These are phyloP conservation scores for Neoboletus magnificus DNA, from an alignment of 768 basidiomycete species.

Conservation along the genomic window DNA sequence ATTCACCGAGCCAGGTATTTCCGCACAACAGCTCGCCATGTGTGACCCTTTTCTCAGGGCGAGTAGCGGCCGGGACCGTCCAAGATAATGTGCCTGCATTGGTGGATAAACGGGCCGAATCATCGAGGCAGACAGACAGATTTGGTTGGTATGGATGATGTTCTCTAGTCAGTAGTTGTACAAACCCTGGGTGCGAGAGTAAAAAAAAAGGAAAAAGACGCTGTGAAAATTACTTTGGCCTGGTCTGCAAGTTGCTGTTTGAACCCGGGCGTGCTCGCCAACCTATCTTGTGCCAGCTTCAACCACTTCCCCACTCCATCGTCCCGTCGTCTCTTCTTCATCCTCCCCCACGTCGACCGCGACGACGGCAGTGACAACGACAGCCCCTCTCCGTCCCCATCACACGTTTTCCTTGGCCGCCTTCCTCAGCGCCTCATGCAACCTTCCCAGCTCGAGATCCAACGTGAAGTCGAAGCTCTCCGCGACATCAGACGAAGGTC, in stretches of 20 bases:
- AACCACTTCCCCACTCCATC: background rate
- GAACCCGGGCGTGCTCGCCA: background rate
- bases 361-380: conserved; percentile 10
- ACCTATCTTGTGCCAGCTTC: background rate
- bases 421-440: conserved; percentile 42
- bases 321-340: background rate
- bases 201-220: background rate
- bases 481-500: conserved; percentile 84
- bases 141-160: conserved; percentile 17
- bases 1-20: background rate
- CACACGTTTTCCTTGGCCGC: conserved; percentile 14
- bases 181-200: background rate
- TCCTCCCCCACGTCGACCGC: conserved; percentile 4
- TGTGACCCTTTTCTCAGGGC: background rate
- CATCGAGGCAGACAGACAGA: conserved; percentile 15
- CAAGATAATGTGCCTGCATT: conserved; percentile 11
- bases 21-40: background rate
- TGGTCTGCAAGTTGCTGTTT: background rate
- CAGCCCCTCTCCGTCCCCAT: conserved; percentile 3
- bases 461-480: conserved; percentile 81
- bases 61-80: background rate
- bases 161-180: conserved; percentile 16
- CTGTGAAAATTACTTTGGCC: conserved; percentile 14
- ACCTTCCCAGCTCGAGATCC: conserved; percentile 81
- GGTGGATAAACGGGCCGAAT: conserved; percentile 2